phyloP scores from a whole-genome alignment of 495 filamentous ascomycete genomes.

The Penicillium simplicissimum region DNA sequence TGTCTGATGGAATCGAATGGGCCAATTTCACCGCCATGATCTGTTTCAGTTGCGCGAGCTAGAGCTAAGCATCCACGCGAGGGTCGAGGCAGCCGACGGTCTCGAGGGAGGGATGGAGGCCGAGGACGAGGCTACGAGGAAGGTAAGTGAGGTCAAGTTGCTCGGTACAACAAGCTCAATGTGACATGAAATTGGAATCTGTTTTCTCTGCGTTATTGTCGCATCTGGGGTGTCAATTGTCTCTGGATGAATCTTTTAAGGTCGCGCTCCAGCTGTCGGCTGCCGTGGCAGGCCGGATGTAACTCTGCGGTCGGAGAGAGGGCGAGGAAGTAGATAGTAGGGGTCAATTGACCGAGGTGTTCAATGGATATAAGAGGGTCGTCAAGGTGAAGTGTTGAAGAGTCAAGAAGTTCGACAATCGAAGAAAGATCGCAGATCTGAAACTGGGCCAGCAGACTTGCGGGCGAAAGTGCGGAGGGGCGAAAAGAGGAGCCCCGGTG shows the following conservation, averaged over 20 bases:
- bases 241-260: not conserved
- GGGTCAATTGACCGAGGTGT: not conserved
- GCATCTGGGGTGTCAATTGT: not conserved
- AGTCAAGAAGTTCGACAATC: not conserved
- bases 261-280: conserved; percentile 10
- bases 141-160: not conserved
- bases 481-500: conserved; percentile 9
- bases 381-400: not conserved
- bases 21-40: conserved; percentile 20
- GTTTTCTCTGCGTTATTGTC: not conserved
- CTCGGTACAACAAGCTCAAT: not conserved
- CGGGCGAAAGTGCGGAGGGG: conserved; percentile 1
- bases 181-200: not conserved
- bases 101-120: not conserved
- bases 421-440: not conserved
- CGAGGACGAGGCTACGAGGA: not conserved
- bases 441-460: not conserved
- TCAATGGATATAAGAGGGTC: not conserved
- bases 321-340: not conserved
- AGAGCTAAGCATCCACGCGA: conserved; percentile 12
- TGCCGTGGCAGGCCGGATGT: conserved; percentile 14
- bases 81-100: conserved; percentile 4
- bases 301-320: conserved; percentile 8
- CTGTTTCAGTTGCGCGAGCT: conserved; percentile 1
- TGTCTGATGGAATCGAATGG: conserved; percentile 10